phyloP scores from a whole-genome alignment of 2,329 filamentous ascomycete genomes.

The Chrysosporium queenslandicum region DNA sequence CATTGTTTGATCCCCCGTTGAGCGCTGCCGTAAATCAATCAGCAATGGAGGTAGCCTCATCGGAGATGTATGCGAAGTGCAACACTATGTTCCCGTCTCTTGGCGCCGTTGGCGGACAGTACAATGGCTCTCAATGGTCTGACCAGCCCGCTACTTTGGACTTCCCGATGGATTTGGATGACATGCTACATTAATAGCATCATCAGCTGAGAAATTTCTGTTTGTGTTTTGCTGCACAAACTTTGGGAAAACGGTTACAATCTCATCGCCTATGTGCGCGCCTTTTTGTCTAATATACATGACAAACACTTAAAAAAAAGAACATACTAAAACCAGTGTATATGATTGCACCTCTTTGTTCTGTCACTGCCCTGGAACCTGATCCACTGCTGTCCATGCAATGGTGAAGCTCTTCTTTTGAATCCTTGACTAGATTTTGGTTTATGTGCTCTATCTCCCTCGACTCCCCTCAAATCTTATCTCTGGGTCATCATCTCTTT shows the following conservation, averaged over 20 bases:
- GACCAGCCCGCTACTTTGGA: not conserved
- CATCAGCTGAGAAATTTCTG: too few relatives aligned
- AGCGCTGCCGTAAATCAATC: not conserved
- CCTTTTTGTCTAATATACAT: too few relatives aligned
- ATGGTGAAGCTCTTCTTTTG: not conserved
- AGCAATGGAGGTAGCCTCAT: not conserved
- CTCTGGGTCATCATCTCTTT: not conserved
- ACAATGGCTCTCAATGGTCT: not conserved
- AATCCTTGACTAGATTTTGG: not conserved
- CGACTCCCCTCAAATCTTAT: too few relatives aligned
- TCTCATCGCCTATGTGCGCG: too few relatives aligned
- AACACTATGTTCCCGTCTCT: not conserved
- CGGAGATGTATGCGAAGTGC: not conserved
- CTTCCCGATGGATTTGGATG: not conserved
- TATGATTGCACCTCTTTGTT: not conserved
- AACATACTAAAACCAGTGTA: too few relatives aligned
- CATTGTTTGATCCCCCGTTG: slow-evolving; percentile 19
- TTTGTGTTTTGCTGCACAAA: too few relatives aligned
- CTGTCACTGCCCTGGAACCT: not conserved
- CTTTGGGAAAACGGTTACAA: too few relatives aligned
- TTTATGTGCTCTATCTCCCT: not conserved
- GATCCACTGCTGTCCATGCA: not conserved
- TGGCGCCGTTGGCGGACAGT: not conserved
- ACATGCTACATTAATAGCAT: too few relatives aligned
- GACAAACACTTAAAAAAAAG: too few relatives aligned